These are phyloP conservation scores for Euphorbia peplus DNA, from an alignment of 345 rosid species.

Conservation along the genomic window DNA sequence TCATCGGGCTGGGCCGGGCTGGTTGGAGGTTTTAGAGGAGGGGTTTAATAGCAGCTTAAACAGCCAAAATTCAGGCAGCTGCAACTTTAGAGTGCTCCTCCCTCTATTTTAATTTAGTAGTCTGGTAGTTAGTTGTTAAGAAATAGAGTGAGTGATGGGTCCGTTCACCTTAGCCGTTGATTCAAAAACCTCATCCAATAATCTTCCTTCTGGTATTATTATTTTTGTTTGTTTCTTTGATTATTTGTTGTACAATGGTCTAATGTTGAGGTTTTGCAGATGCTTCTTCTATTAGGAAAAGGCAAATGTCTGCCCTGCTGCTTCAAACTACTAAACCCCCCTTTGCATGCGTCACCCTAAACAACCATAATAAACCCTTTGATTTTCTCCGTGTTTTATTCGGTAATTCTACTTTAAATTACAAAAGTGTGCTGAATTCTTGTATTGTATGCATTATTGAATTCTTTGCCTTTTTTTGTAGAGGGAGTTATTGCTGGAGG, in stretches of 20 bases:
- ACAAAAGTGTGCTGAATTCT: neutral
- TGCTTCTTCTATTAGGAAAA: slow-evolving; percentile 25
- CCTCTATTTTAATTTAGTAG: no score
- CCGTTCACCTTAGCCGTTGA: slow-evolving; percentile 35
- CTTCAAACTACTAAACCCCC: slow-evolving; percentile 40
- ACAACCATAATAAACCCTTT: slow-evolving; percentile 59
- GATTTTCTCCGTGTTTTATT: slow-evolving; percentile 66
- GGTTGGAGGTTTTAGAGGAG: no score
- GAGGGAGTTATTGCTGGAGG: slow-evolving; percentile 98
- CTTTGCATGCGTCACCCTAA: slow-evolving; percentile 58
- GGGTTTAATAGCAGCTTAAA: no score
- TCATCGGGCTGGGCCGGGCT: no score
- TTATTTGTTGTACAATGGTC: neutral
- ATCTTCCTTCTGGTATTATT: slow-evolving; percentile 20
- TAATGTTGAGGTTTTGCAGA: slow-evolving; percentile 36
- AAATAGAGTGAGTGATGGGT: no score
- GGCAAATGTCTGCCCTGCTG: slow-evolving; percentile 43
- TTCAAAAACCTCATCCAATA: slow-evolving; percentile 24
- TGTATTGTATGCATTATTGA: neutral
- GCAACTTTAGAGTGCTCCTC: no score
- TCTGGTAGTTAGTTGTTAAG: no score
- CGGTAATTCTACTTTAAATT: slow-evolving; percentile 32
- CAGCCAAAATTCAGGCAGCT: no score
- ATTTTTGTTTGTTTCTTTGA: neutral
- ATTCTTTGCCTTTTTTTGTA: slow-evolving; percentile 28